Percentiles rank a stretch among this genome's conserved stretches.
Conservation (phyloP, 2,329 filamentous ascomycete genomes). For the Penicillium sp. region DNA sequence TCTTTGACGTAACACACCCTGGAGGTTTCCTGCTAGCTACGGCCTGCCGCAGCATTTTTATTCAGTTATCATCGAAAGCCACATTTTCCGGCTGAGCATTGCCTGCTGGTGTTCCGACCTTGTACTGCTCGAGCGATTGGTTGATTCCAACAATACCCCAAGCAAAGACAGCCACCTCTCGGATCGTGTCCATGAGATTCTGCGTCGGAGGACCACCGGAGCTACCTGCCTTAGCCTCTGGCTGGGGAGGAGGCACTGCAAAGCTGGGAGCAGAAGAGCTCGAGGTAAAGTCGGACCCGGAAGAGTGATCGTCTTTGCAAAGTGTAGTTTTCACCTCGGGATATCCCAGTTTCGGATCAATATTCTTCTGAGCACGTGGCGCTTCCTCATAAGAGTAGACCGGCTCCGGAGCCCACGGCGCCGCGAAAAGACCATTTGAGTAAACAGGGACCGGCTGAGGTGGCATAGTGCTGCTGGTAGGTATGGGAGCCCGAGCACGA, state of each 20-base stretch:
- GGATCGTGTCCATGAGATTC: constrained; percentile 75
- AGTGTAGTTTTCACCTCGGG: constrained; percentile 27
- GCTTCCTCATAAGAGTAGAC: constrained; percentile 42
- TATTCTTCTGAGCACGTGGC: constrained; percentile 3
- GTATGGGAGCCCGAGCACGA: constrained; percentile 69
- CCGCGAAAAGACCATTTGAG: constrained; percentile 70
- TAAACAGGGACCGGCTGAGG: constrained; percentile 46
- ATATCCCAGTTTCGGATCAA: constrained; percentile 16
- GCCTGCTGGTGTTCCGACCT: constrained; percentile 62
- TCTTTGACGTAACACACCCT: neutral
- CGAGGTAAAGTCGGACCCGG: neutral
- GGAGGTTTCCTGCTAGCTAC: constrained; percentile 4
- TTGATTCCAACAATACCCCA: constrained; percentile 59
- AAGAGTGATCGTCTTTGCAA: constrained; percentile 41
- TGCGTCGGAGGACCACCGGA: constrained; percentile 54
- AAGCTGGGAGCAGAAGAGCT: constrained; percentile 1
- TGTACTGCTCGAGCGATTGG: constrained; percentile 66
- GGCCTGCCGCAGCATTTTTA: constrained; percentile 8
- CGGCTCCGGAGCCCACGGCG: constrained; percentile 74
- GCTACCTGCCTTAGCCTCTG: constrained; percentile 45
- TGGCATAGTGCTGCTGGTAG: constrained; percentile 37
- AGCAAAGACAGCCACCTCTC: constrained; percentile 83
- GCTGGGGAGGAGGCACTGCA: neutral
- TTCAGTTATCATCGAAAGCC: constrained; percentile 6
- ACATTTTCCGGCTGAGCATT: constrained; percentile 38